These are phyloP conservation scores for Eleusine coracana DNA, from an alignment of 176 grass and related monocot genomes.

Conservation along the genomic window DNA sequence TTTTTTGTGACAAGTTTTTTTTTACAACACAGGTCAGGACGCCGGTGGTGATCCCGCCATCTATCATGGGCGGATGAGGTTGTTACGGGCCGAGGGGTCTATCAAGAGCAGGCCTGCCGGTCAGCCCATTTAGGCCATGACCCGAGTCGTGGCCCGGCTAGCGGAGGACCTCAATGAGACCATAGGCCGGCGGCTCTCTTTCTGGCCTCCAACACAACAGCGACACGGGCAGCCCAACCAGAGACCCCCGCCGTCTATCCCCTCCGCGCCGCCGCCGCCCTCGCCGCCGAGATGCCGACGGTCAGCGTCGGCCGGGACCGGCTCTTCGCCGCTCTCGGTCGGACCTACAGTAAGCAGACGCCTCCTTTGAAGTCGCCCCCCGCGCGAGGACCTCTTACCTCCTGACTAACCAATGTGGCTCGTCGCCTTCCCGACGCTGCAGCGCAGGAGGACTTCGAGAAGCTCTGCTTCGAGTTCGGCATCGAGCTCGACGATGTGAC, in stretches of 20 bases:
- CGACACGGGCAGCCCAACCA: too few species aligned
- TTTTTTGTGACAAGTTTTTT: too few species aligned
- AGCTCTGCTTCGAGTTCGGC: constrained; percentile 87
- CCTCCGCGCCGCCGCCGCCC: not conserved
- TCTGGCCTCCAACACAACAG: too few species aligned
- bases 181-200: too few species aligned
- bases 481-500: constrained; percentile 99
- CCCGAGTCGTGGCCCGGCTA: too few species aligned
- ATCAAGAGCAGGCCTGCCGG: too few species aligned
- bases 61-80: too few species aligned
- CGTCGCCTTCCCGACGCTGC: constrained; percentile 12
- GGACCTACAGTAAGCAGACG: constrained; percentile 56
- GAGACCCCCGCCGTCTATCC: not conserved
- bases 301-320: constrained; percentile 79
- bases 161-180: too few species aligned
- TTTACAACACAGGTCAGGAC: too few species aligned
- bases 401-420: not conserved
- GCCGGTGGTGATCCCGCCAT: too few species aligned
- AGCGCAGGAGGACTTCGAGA: constrained; percentile 87
- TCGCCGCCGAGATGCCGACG: constrained; percentile 43
- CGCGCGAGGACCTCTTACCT: not conserved
- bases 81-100: too few species aligned
- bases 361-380: not conserved
- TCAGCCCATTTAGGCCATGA: too few species aligned
- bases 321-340: constrained; percentile 55